Conservation (phyloP, 139 green algal genomes). For the Chlorella sorokiniana region DNA sequence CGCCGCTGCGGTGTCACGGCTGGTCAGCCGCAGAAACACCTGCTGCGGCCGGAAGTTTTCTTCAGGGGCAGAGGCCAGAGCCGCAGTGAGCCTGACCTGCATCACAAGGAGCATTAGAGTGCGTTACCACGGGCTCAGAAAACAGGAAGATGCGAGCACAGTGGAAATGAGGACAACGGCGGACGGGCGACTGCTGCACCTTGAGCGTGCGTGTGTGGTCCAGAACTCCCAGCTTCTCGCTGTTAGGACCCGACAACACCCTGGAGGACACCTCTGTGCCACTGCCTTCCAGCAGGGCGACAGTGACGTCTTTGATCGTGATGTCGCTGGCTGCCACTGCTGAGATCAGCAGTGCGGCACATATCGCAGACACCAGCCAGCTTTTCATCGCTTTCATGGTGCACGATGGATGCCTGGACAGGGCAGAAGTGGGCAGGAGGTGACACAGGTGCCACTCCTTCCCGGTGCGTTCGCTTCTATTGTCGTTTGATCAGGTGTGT, state of each 20-base stretch:
- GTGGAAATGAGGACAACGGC: background rate
- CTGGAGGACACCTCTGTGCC: background rate
- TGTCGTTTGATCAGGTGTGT: no score
- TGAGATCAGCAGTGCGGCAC: background rate
- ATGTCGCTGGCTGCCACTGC: conserved; percentile 4
- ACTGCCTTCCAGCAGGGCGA: conserved; percentile 24
- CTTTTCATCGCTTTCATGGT: background rate
- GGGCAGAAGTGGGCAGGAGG: no score
- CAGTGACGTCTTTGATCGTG: conserved; percentile 1
- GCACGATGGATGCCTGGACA: background rate
- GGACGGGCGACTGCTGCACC: background rate
- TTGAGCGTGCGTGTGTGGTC: conserved; percentile 30
- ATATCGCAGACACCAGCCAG: background rate
- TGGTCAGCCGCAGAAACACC: conserved; percentile 24
- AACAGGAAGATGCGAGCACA: no score
- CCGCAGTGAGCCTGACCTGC: conserved; percentile 3
- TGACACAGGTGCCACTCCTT: no score
- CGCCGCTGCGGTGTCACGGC: background rate
- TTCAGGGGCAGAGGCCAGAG: background rate
- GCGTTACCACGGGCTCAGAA: background rate
- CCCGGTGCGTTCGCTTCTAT: no score
- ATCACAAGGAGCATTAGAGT: background rate
- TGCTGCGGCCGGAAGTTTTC: conserved; percentile 22
- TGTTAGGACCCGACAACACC: background rate
- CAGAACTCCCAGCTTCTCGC: background rate